Evolutionary conservation across 2,329 filamentous ascomycete genomes (phyloP).

Genomic region (Aspergillus sp.): DNA sequence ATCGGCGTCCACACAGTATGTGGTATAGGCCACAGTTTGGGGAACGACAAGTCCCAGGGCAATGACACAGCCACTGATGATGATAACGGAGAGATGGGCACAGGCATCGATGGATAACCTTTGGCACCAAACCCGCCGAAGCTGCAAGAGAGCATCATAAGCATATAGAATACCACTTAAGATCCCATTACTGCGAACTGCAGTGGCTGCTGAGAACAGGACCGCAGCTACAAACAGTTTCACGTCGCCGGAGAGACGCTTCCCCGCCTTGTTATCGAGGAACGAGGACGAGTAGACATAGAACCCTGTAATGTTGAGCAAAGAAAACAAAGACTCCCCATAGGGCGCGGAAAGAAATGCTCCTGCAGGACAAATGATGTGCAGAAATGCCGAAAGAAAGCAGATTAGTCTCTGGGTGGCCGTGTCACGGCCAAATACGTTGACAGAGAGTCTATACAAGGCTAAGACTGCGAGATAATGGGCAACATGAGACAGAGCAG

Average conservation of each 20-base stretch:
- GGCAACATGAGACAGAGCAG: conserved; percentile 69
- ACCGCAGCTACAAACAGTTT: conserved; percentile 65
- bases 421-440: conserved; percentile 53
- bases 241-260: conserved; percentile 41
- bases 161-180: conserved; percentile 77
- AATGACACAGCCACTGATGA: conserved; percentile 68
- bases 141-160: conserved; percentile 55
- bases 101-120: conserved; percentile 44
- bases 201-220: conserved; percentile 70
- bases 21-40: conserved; percentile 72
- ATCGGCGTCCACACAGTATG: conserved; percentile 61
- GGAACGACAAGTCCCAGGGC: conserved; percentile 69
- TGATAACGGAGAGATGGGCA: conserved; percentile 59
- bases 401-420: conserved; percentile 34
- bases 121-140: conserved; percentile 46
- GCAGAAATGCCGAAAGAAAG: conserved; percentile 70
- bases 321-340: conserved; percentile 75
- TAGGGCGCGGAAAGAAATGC: conserved; percentile 88
- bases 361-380: conserved; percentile 83
- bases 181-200: conserved; percentile 82
- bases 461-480: conserved; percentile 76
- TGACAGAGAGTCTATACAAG: conserved; percentile 66
- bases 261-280: conserved; percentile 34
- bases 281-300: conserved; percentile 63
- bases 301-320: conserved; percentile 74